A percentile compares a stretch with the other conserved stretches of the same genome.
phyloP scores from a whole-genome alignment of 805 yeast genomes.

The Metschnikowia lunata region DNA sequence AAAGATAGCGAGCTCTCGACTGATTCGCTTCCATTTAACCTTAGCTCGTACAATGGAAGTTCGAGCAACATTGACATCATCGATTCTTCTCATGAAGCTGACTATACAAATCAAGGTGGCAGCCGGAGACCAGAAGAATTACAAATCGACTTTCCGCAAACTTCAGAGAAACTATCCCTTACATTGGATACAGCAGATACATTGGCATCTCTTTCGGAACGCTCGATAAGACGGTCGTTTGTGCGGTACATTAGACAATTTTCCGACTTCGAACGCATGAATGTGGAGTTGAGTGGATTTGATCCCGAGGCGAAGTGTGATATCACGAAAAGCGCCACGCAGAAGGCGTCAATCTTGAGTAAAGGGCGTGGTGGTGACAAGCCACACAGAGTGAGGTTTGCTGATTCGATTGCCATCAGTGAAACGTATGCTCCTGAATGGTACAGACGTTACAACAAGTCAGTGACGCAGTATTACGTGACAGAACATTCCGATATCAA shows the following conservation, averaged over 20 bases:
- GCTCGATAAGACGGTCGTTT: slow-evolving; percentile 12
- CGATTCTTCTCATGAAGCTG: neutral
- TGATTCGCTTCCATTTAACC: slow-evolving; percentile 13
- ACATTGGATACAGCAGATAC: slow-evolving; percentile 2
- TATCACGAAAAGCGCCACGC: neutral
- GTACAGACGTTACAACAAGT: slow-evolving; percentile 53
- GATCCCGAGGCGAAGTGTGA: slow-evolving; percentile 19
- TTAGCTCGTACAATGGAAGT: slow-evolving; percentile 3
- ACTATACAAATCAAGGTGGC: slow-evolving; percentile 1
- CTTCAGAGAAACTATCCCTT: slow-evolving; percentile 1
- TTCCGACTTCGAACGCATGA: slow-evolving; percentile 28
- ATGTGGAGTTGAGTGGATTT: slow-evolving; percentile 28
- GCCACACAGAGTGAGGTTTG: slow-evolving; percentile 31
- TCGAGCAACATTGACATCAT: neutral
- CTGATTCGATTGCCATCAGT: slow-evolving; percentile 44
- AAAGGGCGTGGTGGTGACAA: slow-evolving; percentile 1
- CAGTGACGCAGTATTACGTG: slow-evolving; percentile 47
- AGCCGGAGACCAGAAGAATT: neutral
- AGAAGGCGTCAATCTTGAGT: slow-evolving; percentile 14
- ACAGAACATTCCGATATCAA: slow-evolving; percentile 49
- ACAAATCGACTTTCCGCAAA: slow-evolving; percentile 4
- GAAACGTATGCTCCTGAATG: slow-evolving; percentile 49
- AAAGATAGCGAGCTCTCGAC: slow-evolving; percentile 23
- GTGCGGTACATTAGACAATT: slow-evolving; percentile 35
- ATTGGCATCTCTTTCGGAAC: slow-evolving; percentile 7